These are phyloP conservation scores for Pythium utonaiense DNA, from an alignment of 352 stramenopile species.

Conservation along the genomic window DNA sequence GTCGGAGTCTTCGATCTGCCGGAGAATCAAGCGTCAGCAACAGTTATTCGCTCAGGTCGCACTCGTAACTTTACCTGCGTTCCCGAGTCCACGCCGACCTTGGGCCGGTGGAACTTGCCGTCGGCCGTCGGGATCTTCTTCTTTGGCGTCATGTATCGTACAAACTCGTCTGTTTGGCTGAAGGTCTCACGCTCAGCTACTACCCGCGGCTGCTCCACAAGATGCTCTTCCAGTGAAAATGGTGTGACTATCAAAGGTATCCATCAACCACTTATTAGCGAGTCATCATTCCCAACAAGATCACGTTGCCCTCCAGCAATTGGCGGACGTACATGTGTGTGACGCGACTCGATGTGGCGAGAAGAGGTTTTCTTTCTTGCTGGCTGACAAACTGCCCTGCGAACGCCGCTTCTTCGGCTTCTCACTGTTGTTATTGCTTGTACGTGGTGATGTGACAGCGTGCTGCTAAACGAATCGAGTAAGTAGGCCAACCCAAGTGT, in stretches of 20 bases:
- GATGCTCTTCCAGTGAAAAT: constrained; percentile 52
- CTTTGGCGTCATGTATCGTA: constrained; percentile 29
- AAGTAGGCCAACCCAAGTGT: too few species aligned
- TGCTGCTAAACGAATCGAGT: too few species aligned
- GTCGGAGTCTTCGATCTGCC: constrained; percentile 67
- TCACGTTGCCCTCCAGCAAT: too few species aligned
- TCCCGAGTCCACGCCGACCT: constrained; percentile 67
- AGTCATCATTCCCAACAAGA: too few species aligned
- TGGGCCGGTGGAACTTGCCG: constrained; percentile 52
- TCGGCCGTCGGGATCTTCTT: constrained; percentile 37
- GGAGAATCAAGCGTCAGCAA: neutral
- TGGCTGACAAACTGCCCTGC: neutral
- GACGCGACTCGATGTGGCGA: constrained; percentile 27
- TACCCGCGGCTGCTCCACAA: constrained; percentile 51
- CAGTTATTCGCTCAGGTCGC: neutral
- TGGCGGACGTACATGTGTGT: constrained; percentile 35
- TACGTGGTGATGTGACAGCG: constrained; percentile 10
- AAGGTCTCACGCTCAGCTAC: constrained; percentile 36
- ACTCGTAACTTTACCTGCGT: constrained; percentile 43
- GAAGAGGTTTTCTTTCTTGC: constrained; percentile 36
- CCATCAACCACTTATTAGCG: too few species aligned
- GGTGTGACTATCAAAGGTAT: constrained; percentile 52
- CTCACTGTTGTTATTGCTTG: constrained; percentile 15
- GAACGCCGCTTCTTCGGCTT: constrained; percentile 39
- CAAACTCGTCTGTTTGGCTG: constrained; percentile 74